Base-by-base conservation (phyloP, 1,284 basidiomycete species). In the Boletus calvinii region DNA sequence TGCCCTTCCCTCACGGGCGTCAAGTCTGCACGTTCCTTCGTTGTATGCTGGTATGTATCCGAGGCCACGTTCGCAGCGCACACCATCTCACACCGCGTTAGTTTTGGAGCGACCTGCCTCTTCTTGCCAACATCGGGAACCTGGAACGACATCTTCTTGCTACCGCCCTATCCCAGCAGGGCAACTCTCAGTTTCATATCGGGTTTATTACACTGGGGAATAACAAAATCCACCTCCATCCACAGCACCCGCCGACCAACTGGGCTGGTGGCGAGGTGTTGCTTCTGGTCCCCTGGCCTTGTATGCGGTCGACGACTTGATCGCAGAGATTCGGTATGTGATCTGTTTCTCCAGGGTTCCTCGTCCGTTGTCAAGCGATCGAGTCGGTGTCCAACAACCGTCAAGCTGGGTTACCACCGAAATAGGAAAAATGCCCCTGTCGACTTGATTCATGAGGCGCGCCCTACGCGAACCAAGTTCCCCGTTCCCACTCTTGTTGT, bases 191-290 rank as follows among this genome's bases (percentile, higher is more conserved):
- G 22, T 49, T 31, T 46, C 46, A 32, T 18, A 50, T 89, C 55
- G 86, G 86, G 37, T 90, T 89, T 73, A 87, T 88, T 59, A 84
- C 84, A 0, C 81, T 84, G 8, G 80, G 76, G 60, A 86, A 89
- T 62, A 79, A 71, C 68, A 86, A 85, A 66, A 87, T 89, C 46
- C 87, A 89, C 64, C 74, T 90, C 29, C 87, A 90, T 65, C 80
- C 78, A 22, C 5, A 22, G 2, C 87, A 13, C 80, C 83, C 13
- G 74, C 79, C 5, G 83, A 90, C 66, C 72, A 77, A 24, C 72
- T 84, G 62, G 84, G 85, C 46, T 90, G 85, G 87, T 86, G 81
- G 79, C 75, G 26, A 26, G 26, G 76, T 32, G 68, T 87, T 31
- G 84, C 83, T 8, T 90, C 83, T 65, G 76, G 81, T 15, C 74